Base-by-base conservation (phyloP, 176 grass and related monocot genomes). In the Eragrostis curvula region DNA sequence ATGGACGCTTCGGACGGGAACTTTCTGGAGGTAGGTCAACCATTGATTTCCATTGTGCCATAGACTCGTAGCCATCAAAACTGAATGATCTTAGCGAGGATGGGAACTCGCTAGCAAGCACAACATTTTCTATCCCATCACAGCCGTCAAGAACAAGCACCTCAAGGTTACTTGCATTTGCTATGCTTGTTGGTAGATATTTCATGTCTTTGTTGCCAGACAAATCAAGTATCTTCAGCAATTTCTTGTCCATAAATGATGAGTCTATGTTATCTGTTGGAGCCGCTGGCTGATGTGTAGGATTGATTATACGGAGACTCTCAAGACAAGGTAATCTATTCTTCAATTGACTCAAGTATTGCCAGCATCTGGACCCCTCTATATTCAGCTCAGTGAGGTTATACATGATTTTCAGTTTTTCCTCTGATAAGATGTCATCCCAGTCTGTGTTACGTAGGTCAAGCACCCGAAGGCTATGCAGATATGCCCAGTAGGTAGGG, bases 141-240 rank as follows among this genome's bases (percentile, higher is more conserved):
- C 78, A 80, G 9, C 78, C 78, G 29, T 80, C 78, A 43, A 80
- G 32, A 69, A 80, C 7, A 40, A 79, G 46, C 28, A 79, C 20
- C 62, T 67, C 3, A 3, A 66, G 76, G 18, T 29, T 65, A 1
- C 44, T 39, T 7, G 44, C 44, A 18, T 9, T 16, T 21, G 39
- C 39, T 24, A 79, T 4, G 18, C 45, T 79, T 15, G 0, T 8
- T 51, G 27, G 60, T 79, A 79, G 15, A 49, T 7, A 15, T n/a
- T 32, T 32, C 60, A 76, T 59, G 12, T 25, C 39, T 8, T 5
- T 25, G 3, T 76, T 76, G 6, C 55, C 11, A 44, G 55, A 27
- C 7, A 76, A 17, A 24, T 76, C 73, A 28, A 76, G 73, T 25
- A 75, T 43, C 2, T 18, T 13, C 4, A 80, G 62, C 20, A 24